Percentiles rank a stretch among this genome's conserved stretches.
Conservation (phyloP, 1,284 basidiomycete genomes). For the Ceratobasidium sp. region DNA sequence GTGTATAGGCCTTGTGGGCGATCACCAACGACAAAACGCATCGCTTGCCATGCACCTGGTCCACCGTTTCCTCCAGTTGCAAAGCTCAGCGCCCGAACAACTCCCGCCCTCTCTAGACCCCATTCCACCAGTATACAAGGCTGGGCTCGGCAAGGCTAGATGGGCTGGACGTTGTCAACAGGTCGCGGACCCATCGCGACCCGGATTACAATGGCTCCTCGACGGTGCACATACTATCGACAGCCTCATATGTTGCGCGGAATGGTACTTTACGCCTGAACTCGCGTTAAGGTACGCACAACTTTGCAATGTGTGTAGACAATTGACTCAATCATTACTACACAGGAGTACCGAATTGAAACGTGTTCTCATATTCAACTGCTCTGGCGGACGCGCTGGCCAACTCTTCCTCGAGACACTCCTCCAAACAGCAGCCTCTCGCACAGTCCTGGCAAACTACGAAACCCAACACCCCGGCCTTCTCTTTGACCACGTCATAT, state of each 20-base stretch:
- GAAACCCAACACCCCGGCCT: conserved; percentile 46
- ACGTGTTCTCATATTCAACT: conserved; percentile 91
- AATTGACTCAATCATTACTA: not conserved
- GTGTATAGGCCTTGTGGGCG: conserved; percentile 77
- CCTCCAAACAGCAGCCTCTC: conserved; percentile 55
- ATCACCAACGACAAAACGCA: conserved; percentile 90
- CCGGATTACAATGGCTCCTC: conserved; percentile 78
- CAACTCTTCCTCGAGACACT: conserved; percentile 72
- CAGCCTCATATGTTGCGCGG: conserved; percentile 82
- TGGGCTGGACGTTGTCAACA: conserved; percentile 99
- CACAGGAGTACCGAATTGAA: conserved; percentile 49
- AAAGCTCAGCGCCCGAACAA: conserved; percentile 46
- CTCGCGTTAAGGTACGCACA: conserved; percentile 54
- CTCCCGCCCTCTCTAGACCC: conserved; percentile 47
- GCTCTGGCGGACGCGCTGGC: conserved; percentile 88
- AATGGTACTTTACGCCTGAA: conserved; percentile 78
- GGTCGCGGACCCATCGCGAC: conserved; percentile 64
- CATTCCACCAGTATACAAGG: conserved; percentile 59
- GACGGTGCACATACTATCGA: conserved; percentile 97
- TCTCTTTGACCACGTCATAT: conserved; percentile 87
- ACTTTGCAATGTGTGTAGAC: not conserved
- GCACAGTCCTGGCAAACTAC: conserved; percentile 15
- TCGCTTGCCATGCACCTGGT: conserved; percentile 82
- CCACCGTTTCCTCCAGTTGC: conserved; percentile 68
- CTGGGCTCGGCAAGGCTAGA: conserved; percentile 71